Evolutionary conservation across 768 basidiomycete species (phyloP).

Genomic region (Trametes sanguinea): DNA sequence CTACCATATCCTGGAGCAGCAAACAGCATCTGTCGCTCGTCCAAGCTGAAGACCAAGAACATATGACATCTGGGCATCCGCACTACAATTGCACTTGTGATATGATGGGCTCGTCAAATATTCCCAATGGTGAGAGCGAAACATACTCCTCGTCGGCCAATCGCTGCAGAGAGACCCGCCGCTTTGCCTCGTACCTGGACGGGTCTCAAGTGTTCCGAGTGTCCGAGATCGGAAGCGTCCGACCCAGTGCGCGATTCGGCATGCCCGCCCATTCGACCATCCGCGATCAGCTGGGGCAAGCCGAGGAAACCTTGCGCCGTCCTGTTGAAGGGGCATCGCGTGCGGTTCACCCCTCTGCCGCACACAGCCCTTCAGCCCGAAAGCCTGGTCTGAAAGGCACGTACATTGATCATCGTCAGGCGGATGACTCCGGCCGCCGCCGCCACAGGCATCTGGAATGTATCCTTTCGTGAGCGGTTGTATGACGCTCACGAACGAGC

Average conservation of each 20-base stretch:
- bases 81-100: too few species aligned
- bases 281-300: too few species aligned
- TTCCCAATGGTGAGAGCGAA: conserved; percentile 19
- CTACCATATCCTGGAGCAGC: too few species aligned
- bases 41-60: background rate
- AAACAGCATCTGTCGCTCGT: background rate
- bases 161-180: conserved; percentile 1
- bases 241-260: background rate
- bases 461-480: background rate
- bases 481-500: background rate
- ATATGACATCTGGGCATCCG: background rate
- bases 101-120: conserved; percentile 1
- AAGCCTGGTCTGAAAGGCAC: too few species aligned
- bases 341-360: too few species aligned
- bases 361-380: too few species aligned
- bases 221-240: background rate
- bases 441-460: background rate
- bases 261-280: too few species aligned
- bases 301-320: too few species aligned
- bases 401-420: background rate
- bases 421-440: background rate
- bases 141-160: conserved; percentile 1
- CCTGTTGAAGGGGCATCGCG: too few species aligned
- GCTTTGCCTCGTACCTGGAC: conserved; percentile 14
- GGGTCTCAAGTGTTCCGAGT: background rate